These are phyloP conservation scores for Aspergillus sp. DNA, from an alignment of 2,329 filamentous ascomycete genomes.

Conservation along the genomic window DNA sequence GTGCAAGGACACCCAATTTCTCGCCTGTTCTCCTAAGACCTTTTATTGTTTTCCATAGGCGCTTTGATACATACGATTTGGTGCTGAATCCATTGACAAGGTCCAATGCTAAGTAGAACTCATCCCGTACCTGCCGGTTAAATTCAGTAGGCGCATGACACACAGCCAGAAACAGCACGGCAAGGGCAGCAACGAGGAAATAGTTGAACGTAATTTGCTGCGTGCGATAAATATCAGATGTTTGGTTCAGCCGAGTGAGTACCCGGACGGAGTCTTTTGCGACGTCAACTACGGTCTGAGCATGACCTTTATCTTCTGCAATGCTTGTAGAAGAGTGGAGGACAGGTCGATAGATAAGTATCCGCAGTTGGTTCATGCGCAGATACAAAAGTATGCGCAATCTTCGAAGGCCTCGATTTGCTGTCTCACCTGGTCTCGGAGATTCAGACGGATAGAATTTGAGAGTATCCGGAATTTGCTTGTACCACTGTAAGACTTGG, in stretches of 20 bases:
- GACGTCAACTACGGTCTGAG: constrained; percentile 66
- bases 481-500: constrained; percentile 85
- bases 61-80: constrained; percentile 61
- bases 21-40: constrained; percentile 64
- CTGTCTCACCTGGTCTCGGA: constrained; percentile 47
- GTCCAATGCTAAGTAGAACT: constrained; percentile 67
- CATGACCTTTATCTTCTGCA: constrained; percentile 69
- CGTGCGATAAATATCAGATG: constrained; percentile 62
- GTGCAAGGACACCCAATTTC: constrained; percentile 55
- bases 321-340: constrained; percentile 84
- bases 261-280: constrained; percentile 66
- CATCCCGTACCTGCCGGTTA: constrained; percentile 60
- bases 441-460: constrained; percentile 61
- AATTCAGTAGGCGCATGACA: constrained; percentile 64
- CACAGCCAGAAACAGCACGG: constrained; percentile 64
- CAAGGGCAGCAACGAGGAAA: constrained; percentile 64
- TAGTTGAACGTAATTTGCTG: constrained; percentile 68
- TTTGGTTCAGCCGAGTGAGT: constrained; percentile 61
- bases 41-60: constrained; percentile 64
- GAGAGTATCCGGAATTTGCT: constrained; percentile 64
- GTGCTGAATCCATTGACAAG: constrained; percentile 63
- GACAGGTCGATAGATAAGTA: constrained; percentile 83
- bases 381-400: constrained; percentile 82
- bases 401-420: constrained; percentile 67
- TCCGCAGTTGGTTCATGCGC: constrained; percentile 85